Conservation (phyloP, 2,329 filamentous ascomycete species). For the Calcarisporium arbuscula region DNA sequence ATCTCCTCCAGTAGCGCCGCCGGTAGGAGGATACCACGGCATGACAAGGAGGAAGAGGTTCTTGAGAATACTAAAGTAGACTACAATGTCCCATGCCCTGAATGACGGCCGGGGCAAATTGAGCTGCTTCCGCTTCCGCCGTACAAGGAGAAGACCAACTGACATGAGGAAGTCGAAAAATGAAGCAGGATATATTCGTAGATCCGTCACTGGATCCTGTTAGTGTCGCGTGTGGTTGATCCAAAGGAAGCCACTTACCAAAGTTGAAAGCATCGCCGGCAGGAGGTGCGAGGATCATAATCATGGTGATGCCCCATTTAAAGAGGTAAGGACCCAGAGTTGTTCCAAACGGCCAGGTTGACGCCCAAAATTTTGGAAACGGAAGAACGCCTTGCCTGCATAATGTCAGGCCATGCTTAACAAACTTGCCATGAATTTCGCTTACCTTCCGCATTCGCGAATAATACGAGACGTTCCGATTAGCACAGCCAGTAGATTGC, state of each 20-base stretch:
- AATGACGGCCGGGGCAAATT: conserved; percentile 46
- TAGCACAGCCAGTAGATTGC: conserved; percentile 50
- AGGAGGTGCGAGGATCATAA: conserved; percentile 56
- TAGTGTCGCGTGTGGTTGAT: not conserved
- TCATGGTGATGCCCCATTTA: conserved; percentile 49
- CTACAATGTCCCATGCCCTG: conserved; percentile 49
- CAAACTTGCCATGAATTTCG: not conserved
- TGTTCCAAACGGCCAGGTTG: conserved; percentile 57
- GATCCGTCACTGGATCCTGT: conserved; percentile 46
- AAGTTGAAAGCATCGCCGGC: conserved; percentile 61
- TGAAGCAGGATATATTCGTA: conserved; percentile 51
- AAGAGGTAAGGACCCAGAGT: conserved; percentile 52
- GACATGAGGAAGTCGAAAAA: conserved; percentile 53
- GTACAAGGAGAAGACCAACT: conserved; percentile 51
- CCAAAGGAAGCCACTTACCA: conserved; percentile 25
- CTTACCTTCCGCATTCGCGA: conserved; percentile 49
- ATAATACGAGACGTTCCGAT: conserved; percentile 51
- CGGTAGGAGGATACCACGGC: conserved; percentile 64
- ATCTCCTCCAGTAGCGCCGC: conserved; percentile 52
- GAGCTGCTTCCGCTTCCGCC: conserved; percentile 45
- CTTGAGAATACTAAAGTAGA: conserved; percentile 54
- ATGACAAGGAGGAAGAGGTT: conserved; percentile 60
- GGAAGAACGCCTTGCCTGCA: conserved; percentile 53
- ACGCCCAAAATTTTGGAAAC: conserved; percentile 55
- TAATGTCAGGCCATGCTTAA: not conserved